phyloP scores from a whole-genome alignment of 805 yeast genomes.

The Saturnispora kantuleensis region DNA sequence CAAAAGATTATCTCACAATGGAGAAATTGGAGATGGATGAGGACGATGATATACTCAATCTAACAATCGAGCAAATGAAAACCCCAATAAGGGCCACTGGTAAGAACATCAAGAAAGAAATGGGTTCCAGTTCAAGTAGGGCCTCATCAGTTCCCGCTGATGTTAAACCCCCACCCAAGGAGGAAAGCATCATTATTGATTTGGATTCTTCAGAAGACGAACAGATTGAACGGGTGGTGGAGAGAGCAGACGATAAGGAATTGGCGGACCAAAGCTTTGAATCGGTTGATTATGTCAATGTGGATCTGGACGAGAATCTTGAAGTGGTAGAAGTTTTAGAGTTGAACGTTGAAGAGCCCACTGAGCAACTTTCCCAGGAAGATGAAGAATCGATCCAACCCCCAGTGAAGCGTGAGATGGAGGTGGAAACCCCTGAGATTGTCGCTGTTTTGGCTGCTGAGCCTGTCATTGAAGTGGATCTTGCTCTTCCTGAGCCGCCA shows the following conservation, averaged over 20 bases:
- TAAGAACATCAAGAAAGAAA: too few species aligned
- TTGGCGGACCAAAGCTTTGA: neutral
- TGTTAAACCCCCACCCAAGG: neutral
- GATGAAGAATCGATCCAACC: too few species aligned
- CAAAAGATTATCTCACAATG: constrained; percentile 13
- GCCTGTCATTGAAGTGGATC: constrained; percentile 13
- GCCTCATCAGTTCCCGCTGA: neutral
- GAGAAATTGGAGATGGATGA: constrained; percentile 19
- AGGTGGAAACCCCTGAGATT: neutral
- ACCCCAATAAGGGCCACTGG: constrained; percentile 9
- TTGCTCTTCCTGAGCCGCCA: constrained; percentile 10
- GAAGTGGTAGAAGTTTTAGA: constrained; percentile 8
- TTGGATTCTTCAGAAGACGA: neutral
- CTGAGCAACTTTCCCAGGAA: too few species aligned
- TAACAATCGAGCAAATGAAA: constrained; percentile 7
- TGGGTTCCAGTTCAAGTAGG: too few species aligned
- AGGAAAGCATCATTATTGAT: neutral
- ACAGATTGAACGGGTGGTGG: neutral
- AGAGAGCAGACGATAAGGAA: constrained; percentile 1
- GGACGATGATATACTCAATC: constrained; percentile 12
- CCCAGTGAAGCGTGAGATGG: too few species aligned
- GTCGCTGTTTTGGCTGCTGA: constrained; percentile 20
- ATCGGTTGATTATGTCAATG: constrained; percentile 1
- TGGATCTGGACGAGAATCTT: constrained; percentile 3
- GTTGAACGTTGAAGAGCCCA: too few species aligned